Base-by-base conservation (phyloP, 2,329 filamentous ascomycete genomes). In the Rutstroemia sp. region DNA sequence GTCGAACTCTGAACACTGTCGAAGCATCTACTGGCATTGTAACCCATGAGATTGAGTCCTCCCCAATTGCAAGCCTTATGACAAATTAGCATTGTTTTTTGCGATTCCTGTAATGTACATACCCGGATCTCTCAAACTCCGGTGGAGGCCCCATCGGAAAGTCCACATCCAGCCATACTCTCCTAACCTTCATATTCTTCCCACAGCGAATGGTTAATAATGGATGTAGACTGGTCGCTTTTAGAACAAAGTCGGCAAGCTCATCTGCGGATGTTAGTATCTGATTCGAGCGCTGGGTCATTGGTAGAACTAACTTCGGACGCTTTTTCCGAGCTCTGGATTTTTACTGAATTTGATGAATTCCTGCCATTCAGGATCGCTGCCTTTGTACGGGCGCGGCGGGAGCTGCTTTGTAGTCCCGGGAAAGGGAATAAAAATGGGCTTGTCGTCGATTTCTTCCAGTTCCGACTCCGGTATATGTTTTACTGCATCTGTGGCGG, bases 281-380 rank as follows among this genome's bases (percentile, higher is more conserved):
- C 10, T 37, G 7, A 9, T 19, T 18, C 12, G 3, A 41, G 5
- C 9, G 39, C 3, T 8, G 1, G 10, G 19, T 21, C 14, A 9
- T 7, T 19, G 39, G 16, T 18, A 48, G 9, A 49, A 54, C 57
- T 44, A 21, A 65, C 61, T 58, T 59, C 60, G 45, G 45, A 65
- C 49, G 49, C 57, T 60, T 18, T 75, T 65, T 23, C 79, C 71
- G 9, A 77, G 71, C 45, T 77, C 69, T 14, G 66, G 68, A 59
- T 87, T 77, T 60, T 76, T 77, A 59, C 77, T 80, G n/a, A 87
- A 72, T 55, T 77, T 77, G 16, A 83, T 65, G 61, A 85, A 88
- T 49, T 75, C 73, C 59, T 75, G 72, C 82, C 81, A 87, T 68
- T 88, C 85, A 2, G 83, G 83, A 62, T 86, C 82, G 25, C 72